These are phyloP conservation scores for Biancaea sappan DNA, from an alignment of 306 rosid genomes.

Conservation along the genomic window DNA sequence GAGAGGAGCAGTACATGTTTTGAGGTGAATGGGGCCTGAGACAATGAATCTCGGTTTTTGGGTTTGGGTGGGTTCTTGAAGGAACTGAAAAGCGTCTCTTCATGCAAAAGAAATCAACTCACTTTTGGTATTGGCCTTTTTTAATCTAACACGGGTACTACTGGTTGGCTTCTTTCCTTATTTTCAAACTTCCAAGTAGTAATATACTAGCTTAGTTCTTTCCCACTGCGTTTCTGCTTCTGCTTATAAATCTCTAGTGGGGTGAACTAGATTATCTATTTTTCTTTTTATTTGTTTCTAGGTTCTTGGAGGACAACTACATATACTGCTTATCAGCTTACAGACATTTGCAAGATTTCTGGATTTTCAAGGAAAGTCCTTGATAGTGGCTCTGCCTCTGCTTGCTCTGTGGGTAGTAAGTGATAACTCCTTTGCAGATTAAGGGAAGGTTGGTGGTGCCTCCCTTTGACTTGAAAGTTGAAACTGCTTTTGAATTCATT, in stretches of 20 bases:
- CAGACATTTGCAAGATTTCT: conserved; percentile 21
- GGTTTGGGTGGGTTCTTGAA: conserved; percentile 44
- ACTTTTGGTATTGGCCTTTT: conserved; percentile 35
- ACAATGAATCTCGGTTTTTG: conserved; percentile 42
- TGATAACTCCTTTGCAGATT: conserved; percentile 35
- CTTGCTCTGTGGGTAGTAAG: conserved; percentile 22
- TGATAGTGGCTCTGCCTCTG: neutral
- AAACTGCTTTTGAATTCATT: conserved; percentile 4
- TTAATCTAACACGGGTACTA: conserved; percentile 36
- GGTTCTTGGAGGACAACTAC: conserved; percentile 31
- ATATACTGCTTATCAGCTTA: conserved; percentile 26
- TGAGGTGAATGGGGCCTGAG: conserved; percentile 42
- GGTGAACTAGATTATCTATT: conserved; percentile 28
- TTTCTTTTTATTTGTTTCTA: conserved; percentile 4
- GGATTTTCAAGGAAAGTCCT: conserved; percentile 20
- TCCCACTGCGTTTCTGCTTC: conserved; percentile 32
- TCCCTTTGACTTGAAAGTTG: conserved; percentile 2
- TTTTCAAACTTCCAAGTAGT: too few relatives aligned
- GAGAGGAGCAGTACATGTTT: conserved; percentile 34
- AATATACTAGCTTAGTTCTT: conserved; percentile 28
- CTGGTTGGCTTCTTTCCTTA: conserved; percentile 42
- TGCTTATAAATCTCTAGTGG: conserved; percentile 31
- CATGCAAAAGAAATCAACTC: conserved; percentile 48
- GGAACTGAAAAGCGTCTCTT: conserved; percentile 38
- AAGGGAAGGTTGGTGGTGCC: conserved; percentile 43